Percentiles rank a stretch among this genome's conserved stretches.
phyloP scores from a whole-genome alignment of 805 yeast species.

The Cyberlindnera mississippiensis region DNA sequence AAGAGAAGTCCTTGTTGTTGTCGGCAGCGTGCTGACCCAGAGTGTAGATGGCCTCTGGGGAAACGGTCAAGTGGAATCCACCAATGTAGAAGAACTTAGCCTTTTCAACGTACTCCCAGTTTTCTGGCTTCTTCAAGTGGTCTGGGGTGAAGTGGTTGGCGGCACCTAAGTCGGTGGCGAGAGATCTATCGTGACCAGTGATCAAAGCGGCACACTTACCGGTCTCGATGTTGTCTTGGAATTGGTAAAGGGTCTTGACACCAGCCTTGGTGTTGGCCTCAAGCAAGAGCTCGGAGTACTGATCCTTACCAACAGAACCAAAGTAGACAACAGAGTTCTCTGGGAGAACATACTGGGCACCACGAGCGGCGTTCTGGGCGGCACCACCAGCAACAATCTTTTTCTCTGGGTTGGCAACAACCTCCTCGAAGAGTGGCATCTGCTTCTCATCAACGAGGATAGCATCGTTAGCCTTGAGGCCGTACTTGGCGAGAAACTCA shows the following conservation, averaged over 20 bases:
- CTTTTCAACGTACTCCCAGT: slow-evolving; percentile 80
- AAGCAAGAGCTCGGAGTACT: slow-evolving; percentile 72
- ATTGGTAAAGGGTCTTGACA: slow-evolving; percentile 79
- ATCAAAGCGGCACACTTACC: slow-evolving; percentile 98
- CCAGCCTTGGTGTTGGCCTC: slow-evolving; percentile 89
- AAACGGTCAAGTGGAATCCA: slow-evolving; percentile 98
- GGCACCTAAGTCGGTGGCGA: slow-evolving; percentile 95
- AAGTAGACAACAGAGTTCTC: slow-evolving; percentile 80
- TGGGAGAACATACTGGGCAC: slow-evolving; percentile 92
- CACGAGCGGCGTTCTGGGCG: slow-evolving; percentile 98
- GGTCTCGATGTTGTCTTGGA: slow-evolving; percentile 72
- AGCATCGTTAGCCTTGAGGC: slow-evolving; percentile 87
- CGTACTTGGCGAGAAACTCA: slow-evolving; percentile 74
- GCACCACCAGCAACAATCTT: slow-evolving; percentile 96
- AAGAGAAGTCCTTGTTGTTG: slow-evolving; percentile 66
- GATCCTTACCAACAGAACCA: slow-evolving; percentile 95
- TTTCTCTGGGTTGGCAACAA: slow-evolving; percentile 55
- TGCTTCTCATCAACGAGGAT: slow-evolving; percentile 80
- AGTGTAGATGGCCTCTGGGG: slow-evolving; percentile 87
- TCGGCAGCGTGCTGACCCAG: slow-evolving; percentile 92
- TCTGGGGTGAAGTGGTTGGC: slow-evolving; percentile 93
- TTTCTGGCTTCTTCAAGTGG: slow-evolving; percentile 83
- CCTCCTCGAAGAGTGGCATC: slow-evolving; percentile 81
- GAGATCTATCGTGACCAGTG: slow-evolving; percentile 82
- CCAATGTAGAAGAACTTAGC: slow-evolving; percentile 90